These are phyloP conservation scores for Uronychia binucleata DNA, from an alignment of 73 alveolate species.

Conservation along the genomic window DNA sequence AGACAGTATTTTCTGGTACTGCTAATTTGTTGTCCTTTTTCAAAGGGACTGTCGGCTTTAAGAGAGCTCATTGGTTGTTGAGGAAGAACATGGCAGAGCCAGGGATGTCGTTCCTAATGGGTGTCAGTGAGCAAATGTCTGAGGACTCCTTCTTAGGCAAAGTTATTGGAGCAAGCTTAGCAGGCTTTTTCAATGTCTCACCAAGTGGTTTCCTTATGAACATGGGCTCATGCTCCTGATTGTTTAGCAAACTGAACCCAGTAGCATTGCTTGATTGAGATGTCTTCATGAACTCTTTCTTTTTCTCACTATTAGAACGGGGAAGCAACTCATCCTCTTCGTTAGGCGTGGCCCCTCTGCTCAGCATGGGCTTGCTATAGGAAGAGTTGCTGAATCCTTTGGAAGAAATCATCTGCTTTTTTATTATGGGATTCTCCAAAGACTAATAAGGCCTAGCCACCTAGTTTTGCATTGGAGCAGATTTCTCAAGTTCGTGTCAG, in stretches of 20 bases:
- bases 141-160: no score
- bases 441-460: not conserved
- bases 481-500: not conserved
- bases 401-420: no score
- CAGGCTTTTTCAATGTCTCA: not conserved
- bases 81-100: no score
- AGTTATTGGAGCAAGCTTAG: not conserved
- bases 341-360: not conserved
- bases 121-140: no score
- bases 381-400: not conserved
- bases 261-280: no score
- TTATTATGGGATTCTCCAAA: not conserved
- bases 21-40: no score
- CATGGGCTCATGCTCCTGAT: not conserved
- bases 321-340: not conserved
- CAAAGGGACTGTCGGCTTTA: no score
- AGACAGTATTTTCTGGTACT: no score
- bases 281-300: no score
- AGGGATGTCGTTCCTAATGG: no score
- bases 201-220: not conserved
- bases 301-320: not conserved
- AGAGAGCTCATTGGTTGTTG: no score
- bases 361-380: not conserved
- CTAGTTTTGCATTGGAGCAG: not conserved
- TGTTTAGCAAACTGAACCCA: not conserved